These are phyloP conservation scores for Litchi chinensis DNA, from an alignment of 345 rosid genomes.

Conservation along the genomic window DNA sequence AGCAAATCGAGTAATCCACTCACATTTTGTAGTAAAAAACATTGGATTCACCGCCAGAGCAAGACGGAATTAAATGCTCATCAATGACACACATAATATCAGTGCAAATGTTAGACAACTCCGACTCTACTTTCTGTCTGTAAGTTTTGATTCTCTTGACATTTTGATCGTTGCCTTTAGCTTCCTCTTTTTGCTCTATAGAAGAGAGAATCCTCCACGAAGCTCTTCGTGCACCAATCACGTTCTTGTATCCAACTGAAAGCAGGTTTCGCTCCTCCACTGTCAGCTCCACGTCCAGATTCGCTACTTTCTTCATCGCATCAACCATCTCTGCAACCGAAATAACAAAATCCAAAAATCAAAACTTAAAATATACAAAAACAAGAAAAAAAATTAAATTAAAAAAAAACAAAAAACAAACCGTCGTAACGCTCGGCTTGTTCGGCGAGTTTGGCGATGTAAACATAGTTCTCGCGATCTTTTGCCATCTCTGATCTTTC, in stretches of 20 bases:
- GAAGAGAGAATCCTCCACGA: slow-evolving; percentile 61
- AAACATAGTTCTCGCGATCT: slow-evolving; percentile 49
- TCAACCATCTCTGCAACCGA: slow-evolving; percentile 53
- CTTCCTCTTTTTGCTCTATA: slow-evolving; percentile 57
- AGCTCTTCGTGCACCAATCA: slow-evolving; percentile 59
- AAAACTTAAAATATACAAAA: not conserved
- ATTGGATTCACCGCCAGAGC: slow-evolving; percentile 57
- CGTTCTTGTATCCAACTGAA: slow-evolving; percentile 64
- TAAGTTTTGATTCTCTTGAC: slow-evolving; percentile 58
- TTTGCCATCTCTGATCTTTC: slow-evolving; percentile 36
- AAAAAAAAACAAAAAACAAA: slow-evolving; percentile 20
- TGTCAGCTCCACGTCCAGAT: slow-evolving; percentile 52
- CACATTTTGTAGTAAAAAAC: slow-evolving; percentile 73
- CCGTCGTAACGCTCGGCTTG: slow-evolving; percentile 67
- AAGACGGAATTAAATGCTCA: slow-evolving; percentile 68
- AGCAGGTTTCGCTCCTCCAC: slow-evolving; percentile 60
- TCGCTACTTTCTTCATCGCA: slow-evolving; percentile 55
- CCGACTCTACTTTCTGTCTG: slow-evolving; percentile 63
- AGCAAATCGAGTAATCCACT: slow-evolving; percentile 7
- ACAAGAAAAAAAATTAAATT: not conserved
- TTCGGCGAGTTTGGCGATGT: slow-evolving; percentile 60
- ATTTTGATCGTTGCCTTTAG: slow-evolving; percentile 55
- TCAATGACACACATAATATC: slow-evolving; percentile 64
- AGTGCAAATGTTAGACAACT: slow-evolving; percentile 51
- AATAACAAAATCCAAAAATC: not conserved